These are phyloP conservation scores for Taphrina pruni DNA, from an alignment of 1,139 yeast species.

Conservation along the genomic window DNA sequence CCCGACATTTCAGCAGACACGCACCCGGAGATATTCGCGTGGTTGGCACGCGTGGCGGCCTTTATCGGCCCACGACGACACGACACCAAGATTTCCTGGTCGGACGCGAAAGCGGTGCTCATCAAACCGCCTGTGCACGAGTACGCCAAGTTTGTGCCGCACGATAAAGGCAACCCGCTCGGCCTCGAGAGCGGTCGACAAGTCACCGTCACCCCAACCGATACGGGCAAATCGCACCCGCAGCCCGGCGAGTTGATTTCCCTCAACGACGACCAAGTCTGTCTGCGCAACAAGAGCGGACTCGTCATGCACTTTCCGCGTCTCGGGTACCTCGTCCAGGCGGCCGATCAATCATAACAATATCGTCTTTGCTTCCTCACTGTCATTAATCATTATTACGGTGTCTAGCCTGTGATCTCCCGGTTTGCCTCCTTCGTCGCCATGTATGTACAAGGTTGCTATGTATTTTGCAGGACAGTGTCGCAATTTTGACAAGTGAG, in stretches of 20 bases:
- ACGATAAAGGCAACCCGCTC: slow-evolving; percentile 21
- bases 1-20: slow-evolving; percentile 26
- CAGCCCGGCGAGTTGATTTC: slow-evolving; percentile 29
- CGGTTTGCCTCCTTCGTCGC: too few relatives aligned
- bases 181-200: slow-evolving; percentile 17
- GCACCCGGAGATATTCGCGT: slow-evolving; percentile 20
- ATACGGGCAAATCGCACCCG: slow-evolving; percentile 35
- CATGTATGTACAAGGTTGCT: neutral
- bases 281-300: slow-evolving; percentile 29
- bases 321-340: slow-evolving; percentile 25
- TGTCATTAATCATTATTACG: too few relatives aligned
- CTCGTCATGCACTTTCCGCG: slow-evolving; percentile 39
- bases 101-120: slow-evolving; percentile 28
- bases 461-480: slow-evolving; percentile 2
- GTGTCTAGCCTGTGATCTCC: too few relatives aligned
- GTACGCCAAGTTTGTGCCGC: slow-evolving; percentile 38
- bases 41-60: slow-evolving; percentile 22
- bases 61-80: slow-evolving; percentile 16
- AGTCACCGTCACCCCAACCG: slow-evolving; percentile 23
- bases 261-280: slow-evolving; percentile 25
- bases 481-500: slow-evolving; percentile 20
- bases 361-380: too few relatives aligned
- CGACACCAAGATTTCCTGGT: slow-evolving; percentile 23
- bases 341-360: neutral
- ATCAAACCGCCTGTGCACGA: slow-evolving; percentile 35